phyloP scores from a whole-genome alignment of 306 rosid species.

The Quercus ilex region DNA sequence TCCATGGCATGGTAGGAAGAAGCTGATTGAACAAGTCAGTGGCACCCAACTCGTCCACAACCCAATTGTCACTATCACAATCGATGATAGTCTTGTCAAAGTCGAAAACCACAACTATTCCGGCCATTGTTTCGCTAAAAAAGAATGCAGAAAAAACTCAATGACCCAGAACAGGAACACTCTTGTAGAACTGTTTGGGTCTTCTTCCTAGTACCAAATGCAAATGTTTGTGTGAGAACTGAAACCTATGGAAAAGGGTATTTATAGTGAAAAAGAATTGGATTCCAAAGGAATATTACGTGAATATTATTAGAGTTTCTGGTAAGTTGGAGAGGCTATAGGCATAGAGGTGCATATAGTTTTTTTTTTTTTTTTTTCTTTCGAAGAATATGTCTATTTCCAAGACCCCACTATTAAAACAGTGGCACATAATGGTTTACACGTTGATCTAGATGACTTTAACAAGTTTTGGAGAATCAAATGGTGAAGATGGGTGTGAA shows the following conservation, averaged over 20 bases:
- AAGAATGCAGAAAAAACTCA: not conserved
- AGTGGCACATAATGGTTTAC: not conserved
- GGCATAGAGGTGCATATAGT: not conserved
- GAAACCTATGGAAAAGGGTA: not conserved
- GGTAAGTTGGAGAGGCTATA: not conserved
- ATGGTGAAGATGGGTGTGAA: not conserved
- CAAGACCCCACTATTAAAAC: not conserved
- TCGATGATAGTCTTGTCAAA: slow-evolving; percentile 84
- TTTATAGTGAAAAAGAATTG: slow-evolving; percentile 36
- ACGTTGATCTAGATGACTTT: slow-evolving; percentile 26
- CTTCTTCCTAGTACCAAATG: not conserved
- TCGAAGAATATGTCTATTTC: not conserved
- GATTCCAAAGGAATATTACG: slow-evolving; percentile 53
- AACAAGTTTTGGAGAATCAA: not conserved
- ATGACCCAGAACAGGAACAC: not conserved
- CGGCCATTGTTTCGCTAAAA: slow-evolving; percentile 29
- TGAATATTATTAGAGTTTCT: not conserved
- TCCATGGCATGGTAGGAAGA: slow-evolving; percentile 86
- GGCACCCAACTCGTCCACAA: slow-evolving; percentile 59
- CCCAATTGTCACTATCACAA: slow-evolving; percentile 79
- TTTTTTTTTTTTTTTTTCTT: too few species aligned
- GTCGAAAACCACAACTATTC: slow-evolving; percentile 59
- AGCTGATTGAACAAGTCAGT: slow-evolving; percentile 65
- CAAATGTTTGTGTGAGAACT: slow-evolving; percentile 18
- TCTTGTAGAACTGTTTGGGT: not conserved